These are phyloP conservation scores for Aristolochia californica DNA, from an alignment of 164 flowering plant species.

Conservation along the genomic window DNA sequence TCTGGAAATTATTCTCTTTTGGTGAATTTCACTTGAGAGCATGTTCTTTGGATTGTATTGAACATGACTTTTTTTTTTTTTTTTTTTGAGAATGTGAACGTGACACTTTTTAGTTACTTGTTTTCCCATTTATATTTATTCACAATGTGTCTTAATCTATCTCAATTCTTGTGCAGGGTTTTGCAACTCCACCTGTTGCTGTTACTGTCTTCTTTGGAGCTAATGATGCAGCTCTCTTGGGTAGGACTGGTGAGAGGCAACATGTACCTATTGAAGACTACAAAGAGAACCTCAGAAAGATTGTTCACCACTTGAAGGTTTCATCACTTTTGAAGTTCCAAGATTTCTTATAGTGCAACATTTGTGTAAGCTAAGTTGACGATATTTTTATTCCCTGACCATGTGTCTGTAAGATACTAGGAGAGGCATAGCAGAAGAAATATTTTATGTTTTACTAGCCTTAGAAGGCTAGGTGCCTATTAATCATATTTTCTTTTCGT, in stretches of 20 bases:
- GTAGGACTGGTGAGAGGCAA: slow-evolving; percentile 52
- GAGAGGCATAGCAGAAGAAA: no score
- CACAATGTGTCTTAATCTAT: background rate
- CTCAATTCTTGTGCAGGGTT: slow-evolving; percentile 22
- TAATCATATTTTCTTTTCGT: no score
- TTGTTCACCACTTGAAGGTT: slow-evolving; percentile 75
- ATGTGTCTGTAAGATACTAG: no score
- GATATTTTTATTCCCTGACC: no score
- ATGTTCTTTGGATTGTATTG: background rate
- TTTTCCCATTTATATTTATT: background rate
- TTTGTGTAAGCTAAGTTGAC: background rate
- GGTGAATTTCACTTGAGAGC: background rate
- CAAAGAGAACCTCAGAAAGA: slow-evolving; percentile 58
- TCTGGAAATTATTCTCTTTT: background rate
- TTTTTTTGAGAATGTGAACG: background rate
- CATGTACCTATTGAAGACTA: slow-evolving; percentile 87
- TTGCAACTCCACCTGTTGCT: slow-evolving; percentile 45
- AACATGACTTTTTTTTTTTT: background rate
- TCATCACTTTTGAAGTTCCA: background rate
- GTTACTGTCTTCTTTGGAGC: slow-evolving; percentile 88
- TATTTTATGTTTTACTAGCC: no score
- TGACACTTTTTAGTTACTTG: background rate
- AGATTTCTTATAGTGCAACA: background rate
- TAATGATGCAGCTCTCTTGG: slow-evolving; percentile 81
- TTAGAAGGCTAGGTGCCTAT: no score